phyloP scores from a whole-genome alignment of 805 yeast genomes.

The Ogataea philodendri region DNA sequence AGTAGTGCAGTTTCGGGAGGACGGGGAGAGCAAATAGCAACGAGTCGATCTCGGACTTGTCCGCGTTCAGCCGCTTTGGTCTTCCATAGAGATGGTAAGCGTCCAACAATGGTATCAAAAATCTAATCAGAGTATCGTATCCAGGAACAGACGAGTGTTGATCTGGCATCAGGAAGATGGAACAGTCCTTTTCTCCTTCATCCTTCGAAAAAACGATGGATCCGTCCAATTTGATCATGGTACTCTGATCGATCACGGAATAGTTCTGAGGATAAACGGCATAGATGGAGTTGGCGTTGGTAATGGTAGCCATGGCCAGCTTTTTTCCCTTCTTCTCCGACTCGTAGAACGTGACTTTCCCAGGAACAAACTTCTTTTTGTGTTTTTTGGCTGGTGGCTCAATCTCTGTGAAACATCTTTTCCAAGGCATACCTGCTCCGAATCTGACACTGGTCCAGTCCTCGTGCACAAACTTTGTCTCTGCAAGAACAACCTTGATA shows the following conservation, averaged over 20 bases:
- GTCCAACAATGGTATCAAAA: slow-evolving; percentile 71
- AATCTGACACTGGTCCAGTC: slow-evolving; percentile 95
- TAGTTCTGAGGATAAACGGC: slow-evolving; percentile 93
- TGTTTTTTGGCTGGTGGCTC: slow-evolving; percentile 59
- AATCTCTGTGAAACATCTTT: slow-evolving; percentile 85
- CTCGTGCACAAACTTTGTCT: slow-evolving; percentile 80
- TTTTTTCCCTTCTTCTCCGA: slow-evolving; percentile 73
- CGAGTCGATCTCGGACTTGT: slow-evolving; percentile 62
- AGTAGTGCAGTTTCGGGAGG: slow-evolving; percentile 70
- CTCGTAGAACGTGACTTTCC: slow-evolving; percentile 78
- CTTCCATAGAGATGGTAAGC: slow-evolving; percentile 79
- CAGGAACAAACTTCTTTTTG: slow-evolving; percentile 49
- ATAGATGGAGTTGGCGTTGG: slow-evolving; percentile 65
- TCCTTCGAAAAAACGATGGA: slow-evolving; percentile 57
- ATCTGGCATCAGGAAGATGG: slow-evolving; percentile 80
- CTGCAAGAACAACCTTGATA: slow-evolving; percentile 79
- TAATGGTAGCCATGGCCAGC: slow-evolving; percentile 75
- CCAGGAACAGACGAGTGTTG: slow-evolving; percentile 81
- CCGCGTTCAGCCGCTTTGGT: slow-evolving; percentile 71
- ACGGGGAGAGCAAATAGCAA: slow-evolving; percentile 81
- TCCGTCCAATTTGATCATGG: slow-evolving; percentile 89
- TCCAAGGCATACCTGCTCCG: slow-evolving; percentile 98
- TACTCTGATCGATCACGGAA: slow-evolving; percentile 76
- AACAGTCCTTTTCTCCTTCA: slow-evolving; percentile 51
- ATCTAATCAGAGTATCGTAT: slow-evolving; percentile 79